phyloP scores from a whole-genome alignment of 2,329 filamentous ascomycete species.

The Calonectria honghensis region DNA sequence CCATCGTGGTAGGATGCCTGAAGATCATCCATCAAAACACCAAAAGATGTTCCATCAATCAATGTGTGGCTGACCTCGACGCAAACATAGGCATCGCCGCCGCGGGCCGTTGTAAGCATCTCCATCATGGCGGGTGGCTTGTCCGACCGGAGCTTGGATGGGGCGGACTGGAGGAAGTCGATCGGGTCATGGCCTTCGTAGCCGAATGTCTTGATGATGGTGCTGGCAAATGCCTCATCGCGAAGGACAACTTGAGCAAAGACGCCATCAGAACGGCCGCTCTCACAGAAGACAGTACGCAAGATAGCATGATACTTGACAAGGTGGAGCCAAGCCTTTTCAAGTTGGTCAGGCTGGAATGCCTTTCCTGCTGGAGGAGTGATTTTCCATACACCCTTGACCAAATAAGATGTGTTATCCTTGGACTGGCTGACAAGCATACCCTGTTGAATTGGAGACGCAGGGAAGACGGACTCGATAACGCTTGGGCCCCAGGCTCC shows the following conservation, averaged over 20 bases:
- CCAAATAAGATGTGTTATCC: conserved; percentile 27
- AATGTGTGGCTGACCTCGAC: conserved; percentile 60
- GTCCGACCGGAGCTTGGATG: conserved; percentile 3
- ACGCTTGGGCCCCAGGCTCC: conserved; percentile 5
- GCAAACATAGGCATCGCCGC: conserved; percentile 40
- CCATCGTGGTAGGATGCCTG: conserved; percentile 50
- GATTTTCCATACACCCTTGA: conserved; percentile 12
- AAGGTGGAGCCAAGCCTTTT: conserved; percentile 42
- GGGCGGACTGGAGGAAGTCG: conserved; percentile 9
- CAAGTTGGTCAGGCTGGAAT: conserved; percentile 25
- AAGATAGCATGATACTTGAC: conserved; percentile 40
- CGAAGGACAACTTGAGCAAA: conserved; percentile 11
- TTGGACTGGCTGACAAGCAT: conserved; percentile 40
- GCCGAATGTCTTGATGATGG: conserved; percentile 19
- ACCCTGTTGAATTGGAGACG: conserved; percentile 45
- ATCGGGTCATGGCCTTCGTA: conserved; percentile 4
- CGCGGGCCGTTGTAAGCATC: conserved; percentile 1
- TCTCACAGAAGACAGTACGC: conserved; percentile 30
- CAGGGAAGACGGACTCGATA: conserved; percentile 39
- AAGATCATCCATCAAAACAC: conserved; percentile 57
- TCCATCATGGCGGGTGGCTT: conserved; percentile 17
- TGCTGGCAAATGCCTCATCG: conserved; percentile 12
- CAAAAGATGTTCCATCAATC: conserved; percentile 56
- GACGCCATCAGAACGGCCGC: conserved; percentile 5
- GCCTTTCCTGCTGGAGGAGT: conserved; percentile 9